Base-by-base conservation (phyloP, 768 basidiomycete species). In the Mycena polygramma region DNA sequence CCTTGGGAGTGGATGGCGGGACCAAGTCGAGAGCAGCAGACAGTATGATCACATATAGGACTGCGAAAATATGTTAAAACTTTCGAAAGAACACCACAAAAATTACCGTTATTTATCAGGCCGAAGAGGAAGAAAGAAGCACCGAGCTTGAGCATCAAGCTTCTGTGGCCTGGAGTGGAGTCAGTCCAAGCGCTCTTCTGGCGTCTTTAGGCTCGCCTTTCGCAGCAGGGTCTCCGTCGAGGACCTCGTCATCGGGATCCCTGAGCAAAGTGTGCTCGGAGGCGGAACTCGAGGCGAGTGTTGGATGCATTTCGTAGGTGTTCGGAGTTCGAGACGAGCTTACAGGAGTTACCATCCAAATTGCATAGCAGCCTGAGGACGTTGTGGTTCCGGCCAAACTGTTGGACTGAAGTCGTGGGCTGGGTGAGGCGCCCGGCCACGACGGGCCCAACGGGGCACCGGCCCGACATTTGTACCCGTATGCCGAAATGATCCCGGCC, bases 11-110 rank as follows among this genome's bases (percentile, higher is more conserved):
- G 2, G 92, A 88, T 2, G 94, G 91, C 10, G 96, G 94, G 2
- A 98, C 96, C 4, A 99, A 88, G 77, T 99, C 98, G 5, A 98
- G 84, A 1, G 98, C 98, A 8, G 97, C 97, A 1, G 95, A 97
- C 22, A 99, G 89, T 70, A 99, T 98, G 70, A 99, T 93, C 45
- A 99, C 97, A 81, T 99, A 98, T 66, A 97, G 85, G 7, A 98
- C 96, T 96, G 71, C 10, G 41, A 41, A 4, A 24, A 53, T 41
- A 43, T 45, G 35, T 49, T 59, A 7, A 55, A 53, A 30, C 59
- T 62, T 20, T 37, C 22, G 52, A 62, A 43, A 64, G 37, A n/a
- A 35, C 15, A 35, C 37, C 8, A 57, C 26, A 41, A 67, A 43
- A 66, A 78, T 26, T 30, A 93, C 95, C 95, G 76, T 98, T 97